phyloP scores from a whole-genome alignment of 371 early-diverging fungal genomes.

The Mucor saturninus region DNA sequence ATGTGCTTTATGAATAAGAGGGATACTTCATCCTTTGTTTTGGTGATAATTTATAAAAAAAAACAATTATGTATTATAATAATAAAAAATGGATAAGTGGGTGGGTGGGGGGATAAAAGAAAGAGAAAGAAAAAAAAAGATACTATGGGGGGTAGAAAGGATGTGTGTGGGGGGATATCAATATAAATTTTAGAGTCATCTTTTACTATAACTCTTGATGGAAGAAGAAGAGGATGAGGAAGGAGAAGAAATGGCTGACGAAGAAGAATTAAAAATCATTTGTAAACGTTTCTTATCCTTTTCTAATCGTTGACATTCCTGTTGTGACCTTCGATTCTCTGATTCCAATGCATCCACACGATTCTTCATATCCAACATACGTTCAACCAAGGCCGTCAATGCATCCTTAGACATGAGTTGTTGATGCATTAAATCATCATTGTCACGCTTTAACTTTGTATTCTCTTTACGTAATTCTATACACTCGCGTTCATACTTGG shows the following conservation, averaged over 20 bases:
- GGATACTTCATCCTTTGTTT: not conserved
- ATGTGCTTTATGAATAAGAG: too few species aligned
- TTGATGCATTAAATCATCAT: slow-evolving; percentile 43
- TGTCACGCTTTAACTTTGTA: slow-evolving; percentile 36
- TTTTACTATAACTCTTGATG: slow-evolving; percentile 5
- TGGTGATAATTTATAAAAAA: not conserved
- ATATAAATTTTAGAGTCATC: not conserved
- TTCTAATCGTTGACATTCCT: slow-evolving; percentile 28
- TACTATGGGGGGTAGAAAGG: not conserved
- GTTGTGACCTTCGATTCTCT: slow-evolving; percentile 31
- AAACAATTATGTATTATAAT: not conserved
- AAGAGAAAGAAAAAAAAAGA: not conserved
- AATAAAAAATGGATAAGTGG: not conserved
- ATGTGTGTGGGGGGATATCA: not conserved
- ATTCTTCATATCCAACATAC: slow-evolving; percentile 45
- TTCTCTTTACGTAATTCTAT: slow-evolving; percentile 31
- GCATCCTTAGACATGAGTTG: slow-evolving; percentile 52
- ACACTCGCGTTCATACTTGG: slow-evolving; percentile 26
- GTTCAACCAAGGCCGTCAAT: slow-evolving; percentile 43
- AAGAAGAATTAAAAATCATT: slow-evolving; percentile 3
- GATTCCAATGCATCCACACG: slow-evolving; percentile 40
- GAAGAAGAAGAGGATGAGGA: slow-evolving; percentile 11
- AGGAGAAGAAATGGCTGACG: not conserved
- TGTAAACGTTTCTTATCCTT: slow-evolving; percentile 22
- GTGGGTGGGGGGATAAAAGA: too few species aligned